Percentiles rank a stretch among this genome's conserved stretches.
Conservation (phyloP, 257 asterid genomes). For the Solanum commersonii region DNA sequence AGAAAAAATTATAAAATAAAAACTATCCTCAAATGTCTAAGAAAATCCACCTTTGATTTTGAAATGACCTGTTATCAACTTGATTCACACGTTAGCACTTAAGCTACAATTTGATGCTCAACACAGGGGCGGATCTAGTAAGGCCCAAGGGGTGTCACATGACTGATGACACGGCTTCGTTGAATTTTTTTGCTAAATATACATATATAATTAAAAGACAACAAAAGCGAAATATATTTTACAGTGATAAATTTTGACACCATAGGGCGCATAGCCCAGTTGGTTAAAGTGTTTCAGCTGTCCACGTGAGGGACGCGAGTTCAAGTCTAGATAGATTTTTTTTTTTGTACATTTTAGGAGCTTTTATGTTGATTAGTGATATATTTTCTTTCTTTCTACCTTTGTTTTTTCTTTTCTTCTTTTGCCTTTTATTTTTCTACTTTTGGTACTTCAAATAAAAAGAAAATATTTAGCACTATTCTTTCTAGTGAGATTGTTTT, state of each 20-base stretch:
- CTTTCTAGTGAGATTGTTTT: not conserved
- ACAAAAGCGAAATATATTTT: not conserved
- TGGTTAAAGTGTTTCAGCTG: not conserved
- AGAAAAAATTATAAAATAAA: not conserved
- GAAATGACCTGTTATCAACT: not conserved
- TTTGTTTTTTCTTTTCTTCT: not conserved
- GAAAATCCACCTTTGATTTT: not conserved
- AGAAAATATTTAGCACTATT: not conserved
- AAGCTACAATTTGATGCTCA: not conserved
- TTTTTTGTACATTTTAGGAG: not conserved
- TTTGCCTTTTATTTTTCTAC: not conserved
- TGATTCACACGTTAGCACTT: not conserved
- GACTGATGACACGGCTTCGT: not conserved
- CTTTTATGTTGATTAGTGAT: not conserved
- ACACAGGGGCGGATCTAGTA: not conserved
- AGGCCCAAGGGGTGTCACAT: not conserved
- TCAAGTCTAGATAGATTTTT: not conserved
- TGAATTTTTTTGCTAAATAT: not conserved
- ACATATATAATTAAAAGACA: not conserved
- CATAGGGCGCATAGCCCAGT: not conserved
- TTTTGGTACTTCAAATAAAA: too few species aligned
- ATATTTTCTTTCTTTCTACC: not conserved
- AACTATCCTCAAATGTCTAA: not conserved
- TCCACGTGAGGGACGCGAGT: not conserved
- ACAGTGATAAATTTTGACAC: not conserved